Percentiles rank a stretch among this genome's conserved stretches.
Conservation (phyloP, 345 rosid species). For the Gossypium sturtianum region DNA sequence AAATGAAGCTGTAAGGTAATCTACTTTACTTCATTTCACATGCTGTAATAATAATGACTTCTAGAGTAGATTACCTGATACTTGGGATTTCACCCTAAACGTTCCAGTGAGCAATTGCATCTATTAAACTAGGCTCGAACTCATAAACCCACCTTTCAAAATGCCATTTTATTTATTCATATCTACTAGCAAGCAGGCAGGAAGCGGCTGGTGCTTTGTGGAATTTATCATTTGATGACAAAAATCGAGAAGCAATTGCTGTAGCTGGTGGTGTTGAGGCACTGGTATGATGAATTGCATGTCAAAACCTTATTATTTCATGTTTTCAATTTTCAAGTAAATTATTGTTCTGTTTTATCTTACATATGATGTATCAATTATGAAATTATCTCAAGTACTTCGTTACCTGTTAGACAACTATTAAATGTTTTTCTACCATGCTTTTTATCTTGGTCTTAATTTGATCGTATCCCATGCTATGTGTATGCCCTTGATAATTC, state of each 20-base stretch:
- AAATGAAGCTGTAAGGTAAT: constrained; percentile 85
- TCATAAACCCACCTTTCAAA: neutral
- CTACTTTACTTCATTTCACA: neutral
- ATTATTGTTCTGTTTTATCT: neutral
- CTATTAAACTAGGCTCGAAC: neutral
- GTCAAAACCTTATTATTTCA: neutral
- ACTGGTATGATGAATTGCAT: constrained; percentile 40
- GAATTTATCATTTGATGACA: constrained; percentile 84
- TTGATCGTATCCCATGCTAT: neutral
- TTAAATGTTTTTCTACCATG: neutral
- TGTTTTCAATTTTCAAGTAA: constrained; percentile 4
- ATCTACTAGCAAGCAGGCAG: constrained; percentile 37
- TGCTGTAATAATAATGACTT: neutral
- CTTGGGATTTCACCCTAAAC: neutral
- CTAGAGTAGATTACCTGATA: neutral
- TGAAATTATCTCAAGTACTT: neutral
- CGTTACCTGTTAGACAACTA: neutral
- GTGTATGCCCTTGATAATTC: neutral
- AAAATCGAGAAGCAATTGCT: constrained; percentile 77
- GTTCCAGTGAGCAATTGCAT: neutral
- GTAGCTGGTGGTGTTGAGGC: constrained; percentile 85
- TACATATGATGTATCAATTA: neutral
- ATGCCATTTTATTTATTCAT: neutral
- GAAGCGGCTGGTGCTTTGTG: constrained; percentile 89
- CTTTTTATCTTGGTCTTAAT: neutral